A percentile compares a stretch with the other conserved stretches of the same genome.
These are phyloP conservation scores for Cladosporium sp. DNA, from an alignment of 2,329 filamentous ascomycete genomes.

Conservation along the genomic window DNA sequence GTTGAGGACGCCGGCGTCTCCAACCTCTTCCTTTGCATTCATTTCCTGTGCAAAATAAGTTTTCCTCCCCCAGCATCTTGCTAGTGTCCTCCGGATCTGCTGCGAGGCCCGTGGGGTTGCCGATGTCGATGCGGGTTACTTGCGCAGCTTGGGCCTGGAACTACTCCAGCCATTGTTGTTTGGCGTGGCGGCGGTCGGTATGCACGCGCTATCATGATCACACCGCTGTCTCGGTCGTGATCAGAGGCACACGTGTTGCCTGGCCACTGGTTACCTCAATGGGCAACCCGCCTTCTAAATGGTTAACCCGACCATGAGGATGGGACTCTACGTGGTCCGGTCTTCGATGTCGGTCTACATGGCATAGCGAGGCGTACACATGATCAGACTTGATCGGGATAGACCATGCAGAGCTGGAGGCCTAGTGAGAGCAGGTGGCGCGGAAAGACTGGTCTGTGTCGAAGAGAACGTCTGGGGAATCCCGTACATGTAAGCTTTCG, in stretches of 20 bases:
- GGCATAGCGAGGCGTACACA: too few species aligned
- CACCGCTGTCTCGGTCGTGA: background rate
- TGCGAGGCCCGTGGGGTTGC: background rate
- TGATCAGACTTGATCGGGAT: too few species aligned
- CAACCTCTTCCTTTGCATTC: background rate
- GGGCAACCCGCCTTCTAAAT: background rate
- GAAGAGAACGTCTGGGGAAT: too few species aligned
- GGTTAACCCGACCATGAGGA: background rate
- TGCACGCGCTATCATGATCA: background rate
- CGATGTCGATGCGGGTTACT: background rate
- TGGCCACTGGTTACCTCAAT: background rate
- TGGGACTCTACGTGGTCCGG: background rate
- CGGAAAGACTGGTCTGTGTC: too few species aligned
- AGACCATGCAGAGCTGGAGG: too few species aligned
- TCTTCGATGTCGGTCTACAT: background rate
- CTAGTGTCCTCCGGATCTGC: conserved; percentile 3
- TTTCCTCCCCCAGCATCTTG: conserved; percentile 6
- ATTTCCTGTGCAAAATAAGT: background rate
- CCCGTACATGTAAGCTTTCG: too few species aligned
- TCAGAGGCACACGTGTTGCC: too few species aligned
- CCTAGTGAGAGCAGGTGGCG: too few species aligned
- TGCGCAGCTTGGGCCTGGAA: background rate
- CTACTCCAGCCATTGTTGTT: too few species aligned
- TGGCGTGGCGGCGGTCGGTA: too few species aligned
- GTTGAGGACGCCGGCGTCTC: background rate